These are phyloP conservation scores for Hygrophila difformis DNA, from an alignment of 257 asterid species.

Conservation along the genomic window DNA sequence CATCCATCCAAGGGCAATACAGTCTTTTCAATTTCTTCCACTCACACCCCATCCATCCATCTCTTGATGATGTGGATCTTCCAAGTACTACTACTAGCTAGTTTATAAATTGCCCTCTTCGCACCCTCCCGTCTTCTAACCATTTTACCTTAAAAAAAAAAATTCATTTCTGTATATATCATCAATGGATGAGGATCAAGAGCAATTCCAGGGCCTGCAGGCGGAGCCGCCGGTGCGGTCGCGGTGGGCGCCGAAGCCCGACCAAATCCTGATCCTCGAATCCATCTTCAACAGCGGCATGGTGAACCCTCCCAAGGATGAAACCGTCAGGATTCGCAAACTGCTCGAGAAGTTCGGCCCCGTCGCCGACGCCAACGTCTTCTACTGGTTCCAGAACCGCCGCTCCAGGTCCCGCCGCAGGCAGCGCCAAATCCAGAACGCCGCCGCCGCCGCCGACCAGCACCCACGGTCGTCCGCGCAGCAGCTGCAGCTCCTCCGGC, in stretches of 20 bases:
- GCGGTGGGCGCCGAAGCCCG: slow-evolving; percentile 78
- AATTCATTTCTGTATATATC: too few species aligned
- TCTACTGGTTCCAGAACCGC: slow-evolving; percentile 88
- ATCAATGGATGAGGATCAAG: slow-evolving; percentile 36
- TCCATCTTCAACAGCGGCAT: slow-evolving; percentile 76
- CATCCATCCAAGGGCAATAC: too few species aligned
- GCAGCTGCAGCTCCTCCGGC: too few species aligned
- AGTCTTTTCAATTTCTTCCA: too few species aligned
- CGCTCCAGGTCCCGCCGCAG: slow-evolving; percentile 69
- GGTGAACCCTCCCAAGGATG: slow-evolving; percentile 76
- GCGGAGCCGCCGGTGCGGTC: slow-evolving; percentile 36
- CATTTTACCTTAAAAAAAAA: too few species aligned
- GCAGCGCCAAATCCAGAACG: slow-evolving; percentile 58
- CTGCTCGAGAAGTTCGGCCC: slow-evolving; percentile 63
- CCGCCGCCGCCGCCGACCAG: slow-evolving; percentile 15
- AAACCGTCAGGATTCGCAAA: slow-evolving; percentile 51
- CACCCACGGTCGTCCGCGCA: neutral
- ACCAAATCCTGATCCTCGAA: slow-evolving; percentile 71
- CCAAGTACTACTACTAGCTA: too few species aligned
- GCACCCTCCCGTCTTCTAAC: too few species aligned
- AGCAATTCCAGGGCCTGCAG: slow-evolving; percentile 12
- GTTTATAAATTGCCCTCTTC: too few species aligned
- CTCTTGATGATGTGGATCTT: too few species aligned
- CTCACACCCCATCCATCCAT: too few species aligned
- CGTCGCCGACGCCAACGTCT: slow-evolving; percentile 77